Evolutionary conservation across 2,329 filamentous ascomycete species (phyloP).

Genomic region (Neofusicoccum cordaticola): DNA sequence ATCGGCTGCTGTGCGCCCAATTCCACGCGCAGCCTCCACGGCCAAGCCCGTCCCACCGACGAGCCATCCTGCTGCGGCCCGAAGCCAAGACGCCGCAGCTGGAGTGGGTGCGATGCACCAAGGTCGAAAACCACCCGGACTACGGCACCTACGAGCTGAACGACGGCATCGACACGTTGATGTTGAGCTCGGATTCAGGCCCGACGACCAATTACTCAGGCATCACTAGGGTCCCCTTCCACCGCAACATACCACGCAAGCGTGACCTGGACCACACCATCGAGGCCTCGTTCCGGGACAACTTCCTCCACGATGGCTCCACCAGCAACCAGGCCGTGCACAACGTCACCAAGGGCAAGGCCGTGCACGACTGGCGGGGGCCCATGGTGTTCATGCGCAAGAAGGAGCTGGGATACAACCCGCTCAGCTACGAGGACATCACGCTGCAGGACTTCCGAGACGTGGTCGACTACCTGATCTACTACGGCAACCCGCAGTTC

Average conservation of each 20-base stretch:
- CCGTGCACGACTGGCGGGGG: neutral
- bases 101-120: neutral
- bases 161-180: neutral
- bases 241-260: neutral
- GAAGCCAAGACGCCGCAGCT: neutral
- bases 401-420: neutral
- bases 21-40: neutral
- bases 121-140: neutral
- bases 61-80: neutral
- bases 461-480: neutral
- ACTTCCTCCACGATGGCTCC: neutral
- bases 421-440: neutral
- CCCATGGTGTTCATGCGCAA: neutral
- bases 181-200: neutral
- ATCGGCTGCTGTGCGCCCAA: neutral
- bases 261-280: constrained; percentile 2
- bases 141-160: neutral
- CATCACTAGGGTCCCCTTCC: neutral
- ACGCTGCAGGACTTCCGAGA: neutral
- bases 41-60: neutral
- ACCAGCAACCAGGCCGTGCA: neutral
- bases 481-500: neutral
- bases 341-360: neutral
- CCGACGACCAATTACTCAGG: neutral
- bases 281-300: neutral